Evolutionary conservation across 768 basidiomycete species (phyloP), one percentile per base, ranked within the genome.

Genomic region (Asterophora lycoperdoides): DNA sequence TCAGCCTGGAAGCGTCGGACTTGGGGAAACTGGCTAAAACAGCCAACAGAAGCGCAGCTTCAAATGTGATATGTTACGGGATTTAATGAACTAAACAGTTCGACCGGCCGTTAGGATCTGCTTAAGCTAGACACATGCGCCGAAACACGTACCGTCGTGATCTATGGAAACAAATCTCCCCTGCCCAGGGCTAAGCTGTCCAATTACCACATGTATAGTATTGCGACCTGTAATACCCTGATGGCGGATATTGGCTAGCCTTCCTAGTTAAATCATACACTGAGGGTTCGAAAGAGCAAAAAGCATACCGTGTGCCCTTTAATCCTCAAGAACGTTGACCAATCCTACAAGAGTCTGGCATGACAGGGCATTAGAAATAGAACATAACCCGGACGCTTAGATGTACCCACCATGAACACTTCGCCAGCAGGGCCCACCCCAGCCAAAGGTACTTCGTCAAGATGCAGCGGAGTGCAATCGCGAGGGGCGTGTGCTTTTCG

Each of bases 1-100:
- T 88, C 33, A 84, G 72, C 53, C 76, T 83, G 8, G 81, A 79
- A 8, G 82, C 83, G 57, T 85, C 84, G 0, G 83, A 83, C 57
- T 81, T 84, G 60, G 86, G 86, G 60, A 81, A 88, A 56, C 84
- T 85, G 45, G 79, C 79, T 2, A 88, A 73, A 29, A 85, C 64
- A 9, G 79, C 71, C n/a, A 86, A 71, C 5, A 87, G 65, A 5
- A 86, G 66, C 0, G 73, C 65, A 1, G 81, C 79, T 57, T 85
- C 83, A 46, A 83, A 80, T 0, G 81, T 73, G 58, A 67, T 4
- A 76, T 84, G 17, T 77, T 75, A 1, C 73, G 74, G 8, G 71
- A 70, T 51, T 74, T 82, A 23, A 84, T 72, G 29, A 84, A 67
- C 85, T 86, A 39, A 5, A 9, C 15, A 17, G 41, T 23, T 23